These are phyloP conservation scores for Suhomyces kilbournensis DNA, from an alignment of 805 yeast species.

Conservation along the genomic window DNA sequence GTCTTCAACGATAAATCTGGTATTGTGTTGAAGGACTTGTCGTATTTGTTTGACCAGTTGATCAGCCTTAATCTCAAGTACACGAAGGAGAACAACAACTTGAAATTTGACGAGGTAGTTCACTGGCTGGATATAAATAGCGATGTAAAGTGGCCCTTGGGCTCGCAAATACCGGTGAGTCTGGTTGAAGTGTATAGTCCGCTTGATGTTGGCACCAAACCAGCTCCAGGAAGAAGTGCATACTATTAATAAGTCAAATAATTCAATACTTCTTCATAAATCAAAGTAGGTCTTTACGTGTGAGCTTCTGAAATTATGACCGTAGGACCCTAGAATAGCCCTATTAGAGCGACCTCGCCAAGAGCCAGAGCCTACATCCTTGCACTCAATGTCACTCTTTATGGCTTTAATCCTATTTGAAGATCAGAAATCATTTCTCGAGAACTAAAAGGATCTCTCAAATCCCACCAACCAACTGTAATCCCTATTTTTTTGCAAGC, in stretches of 20 bases:
- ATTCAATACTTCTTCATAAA: too few relatives aligned
- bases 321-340: too few relatives aligned
- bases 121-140: constrained; percentile 32
- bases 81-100: constrained; percentile 40
- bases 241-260: constrained; percentile 11
- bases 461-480: too few relatives aligned
- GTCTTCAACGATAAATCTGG: constrained; percentile 34
- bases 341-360: too few relatives aligned
- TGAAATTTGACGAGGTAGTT: constrained; percentile 34
- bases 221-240: constrained; percentile 5
- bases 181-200: constrained; percentile 25
- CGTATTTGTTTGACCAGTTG: constrained; percentile 40
- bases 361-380: too few relatives aligned
- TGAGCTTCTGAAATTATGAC: too few relatives aligned
- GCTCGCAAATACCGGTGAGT: constrained; percentile 34
- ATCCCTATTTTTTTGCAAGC: too few relatives aligned
- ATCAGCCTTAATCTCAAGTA: constrained; percentile 39
- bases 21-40: constrained; percentile 33
- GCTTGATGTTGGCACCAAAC: not conserved
- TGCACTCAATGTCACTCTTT: too few relatives aligned
- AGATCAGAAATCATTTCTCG: too few relatives aligned
- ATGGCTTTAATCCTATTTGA: too few relatives aligned
- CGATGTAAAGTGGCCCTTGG: constrained; percentile 45
- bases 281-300: too few relatives aligned
- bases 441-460: too few relatives aligned